Percentiles rank a stretch among this genome's conserved stretches.
These are phyloP conservation scores for Salvia miltiorrhiza DNA, from an alignment of 257 asterid species.

Conservation along the genomic window DNA sequence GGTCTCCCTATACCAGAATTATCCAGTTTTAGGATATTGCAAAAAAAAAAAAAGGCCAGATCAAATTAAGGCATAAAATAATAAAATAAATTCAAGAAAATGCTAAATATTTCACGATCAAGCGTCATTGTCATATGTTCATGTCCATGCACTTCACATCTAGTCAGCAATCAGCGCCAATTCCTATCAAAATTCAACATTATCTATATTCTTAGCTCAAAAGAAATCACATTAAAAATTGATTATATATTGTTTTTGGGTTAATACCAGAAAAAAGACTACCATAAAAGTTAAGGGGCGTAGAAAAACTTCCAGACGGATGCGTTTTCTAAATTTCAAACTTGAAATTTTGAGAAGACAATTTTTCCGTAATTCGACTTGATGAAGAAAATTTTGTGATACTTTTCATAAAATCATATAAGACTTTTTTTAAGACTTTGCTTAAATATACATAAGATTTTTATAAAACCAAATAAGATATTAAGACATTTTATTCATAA, in stretches of 20 bases:
- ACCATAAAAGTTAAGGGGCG: neutral
- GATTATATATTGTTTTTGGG: neutral
- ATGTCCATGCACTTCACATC: slow-evolving; percentile 27
- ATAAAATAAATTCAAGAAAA: neutral
- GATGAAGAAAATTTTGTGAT: no score
- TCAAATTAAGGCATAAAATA: neutral
- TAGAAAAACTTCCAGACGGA: no score
- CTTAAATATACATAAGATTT: no score
- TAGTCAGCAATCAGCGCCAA: slow-evolving; percentile 18
- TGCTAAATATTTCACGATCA: slow-evolving; percentile 8
- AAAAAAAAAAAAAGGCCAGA: slow-evolving; percentile 1
- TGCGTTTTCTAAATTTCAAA: no score
- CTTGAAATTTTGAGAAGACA: no score
- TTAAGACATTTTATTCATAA: no score
- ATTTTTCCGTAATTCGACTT: no score
- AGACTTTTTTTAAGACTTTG: no score
- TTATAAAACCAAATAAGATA: no score
- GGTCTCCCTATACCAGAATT: slow-evolving; percentile 14
- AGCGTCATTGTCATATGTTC: slow-evolving; percentile 1
- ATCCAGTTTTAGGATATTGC: slow-evolving; percentile 14
- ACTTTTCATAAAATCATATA: no score
- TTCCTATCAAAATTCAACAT: neutral
- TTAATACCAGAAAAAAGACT: neutral
- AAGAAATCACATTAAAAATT: neutral
- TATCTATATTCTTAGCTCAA: neutral